phyloP scores from a whole-genome alignment of 495 filamentous ascomycete species.

The Neurospora africana region DNA sequence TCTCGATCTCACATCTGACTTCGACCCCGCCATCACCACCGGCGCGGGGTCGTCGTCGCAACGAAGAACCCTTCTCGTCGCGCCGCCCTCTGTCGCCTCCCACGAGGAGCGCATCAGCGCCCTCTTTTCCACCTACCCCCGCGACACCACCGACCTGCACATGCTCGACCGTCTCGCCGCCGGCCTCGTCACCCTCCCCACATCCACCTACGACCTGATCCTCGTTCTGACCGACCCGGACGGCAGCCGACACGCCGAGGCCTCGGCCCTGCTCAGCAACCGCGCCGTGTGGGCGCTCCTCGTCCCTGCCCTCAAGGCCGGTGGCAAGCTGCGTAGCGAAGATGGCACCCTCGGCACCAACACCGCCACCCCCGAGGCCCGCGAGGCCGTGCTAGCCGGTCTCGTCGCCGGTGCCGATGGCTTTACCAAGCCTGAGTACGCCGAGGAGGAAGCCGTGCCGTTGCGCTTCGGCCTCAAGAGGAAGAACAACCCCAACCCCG shows the following conservation, averaged over 20 bases:
- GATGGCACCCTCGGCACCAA: conserved; percentile 47
- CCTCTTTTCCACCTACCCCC: conserved; percentile 45
- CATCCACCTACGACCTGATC: conserved; percentile 69
- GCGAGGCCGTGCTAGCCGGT: conserved; percentile 76
- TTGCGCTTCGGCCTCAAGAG: conserved; percentile 59
- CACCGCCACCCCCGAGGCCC: conserved; percentile 35
- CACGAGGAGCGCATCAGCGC: conserved; percentile 35
- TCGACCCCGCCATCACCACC: conserved; percentile 14
- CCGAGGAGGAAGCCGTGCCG: conserved; percentile 54
- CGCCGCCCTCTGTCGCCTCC: conserved; percentile 42
- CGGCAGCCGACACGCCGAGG: conserved; percentile 48
- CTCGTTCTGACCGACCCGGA: conserved; percentile 74
- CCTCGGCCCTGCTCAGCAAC: conserved; percentile 44
- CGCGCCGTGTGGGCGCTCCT: conserved; percentile 60
- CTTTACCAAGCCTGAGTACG: conserved; percentile 65
- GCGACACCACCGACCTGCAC: conserved; percentile 72
- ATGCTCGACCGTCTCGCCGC: conserved; percentile 94
- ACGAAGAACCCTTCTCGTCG: conserved; percentile 42
- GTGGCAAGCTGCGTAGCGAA: conserved; percentile 59
- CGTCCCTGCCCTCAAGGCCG: conserved; percentile 56
- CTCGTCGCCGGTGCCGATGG: conserved; percentile 48
- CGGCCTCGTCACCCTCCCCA: conserved; percentile 68
- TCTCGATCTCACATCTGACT: conserved; percentile 20
- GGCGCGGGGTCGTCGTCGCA: conserved; percentile 6
- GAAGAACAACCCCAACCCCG: conserved; percentile 32